Evolutionary conservation across 2,329 filamentous ascomycete genomes (phyloP).

Genomic region (Aspergillus sojae): DNA sequence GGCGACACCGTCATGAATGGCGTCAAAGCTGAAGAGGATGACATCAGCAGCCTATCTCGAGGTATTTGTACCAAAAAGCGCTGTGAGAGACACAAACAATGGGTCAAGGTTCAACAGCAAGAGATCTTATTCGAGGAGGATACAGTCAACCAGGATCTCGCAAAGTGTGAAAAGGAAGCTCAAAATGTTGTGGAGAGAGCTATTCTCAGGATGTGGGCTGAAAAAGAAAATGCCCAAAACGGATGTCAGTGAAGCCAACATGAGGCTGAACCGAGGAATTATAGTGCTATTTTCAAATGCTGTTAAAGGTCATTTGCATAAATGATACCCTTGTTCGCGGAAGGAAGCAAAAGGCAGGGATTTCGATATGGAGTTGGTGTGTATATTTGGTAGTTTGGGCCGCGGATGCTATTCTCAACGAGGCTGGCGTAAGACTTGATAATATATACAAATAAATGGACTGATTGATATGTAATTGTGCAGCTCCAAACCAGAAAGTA

Average conservation of each 20-base stretch:
- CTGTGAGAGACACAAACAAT: conserved; percentile 52
- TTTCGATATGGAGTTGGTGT: conserved; percentile 31
- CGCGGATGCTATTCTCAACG: conserved; percentile 11
- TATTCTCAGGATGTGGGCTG: conserved; percentile 46
- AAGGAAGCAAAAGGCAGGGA: conserved; percentile 17
- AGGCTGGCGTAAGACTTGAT: conserved; percentile 24
- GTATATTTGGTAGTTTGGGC: conserved; percentile 15
- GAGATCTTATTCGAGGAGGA: conserved; percentile 48
- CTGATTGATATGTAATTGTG: not conserved
- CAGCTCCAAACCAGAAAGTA: not conserved
- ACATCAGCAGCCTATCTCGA: conserved; percentile 37
- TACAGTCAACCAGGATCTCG: conserved; percentile 41
- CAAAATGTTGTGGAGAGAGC: conserved; percentile 47
- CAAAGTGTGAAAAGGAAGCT: conserved; percentile 44
- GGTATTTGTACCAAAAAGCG: conserved; percentile 52
- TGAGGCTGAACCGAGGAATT: not conserved
- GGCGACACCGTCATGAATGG: conserved; percentile 41
- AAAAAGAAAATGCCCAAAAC: conserved; percentile 30
- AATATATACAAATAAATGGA: conserved; percentile 1
- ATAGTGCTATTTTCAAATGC: conserved; percentile 1
- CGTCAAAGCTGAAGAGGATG: conserved; percentile 30
- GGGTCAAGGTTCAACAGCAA: conserved; percentile 51
- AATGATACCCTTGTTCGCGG: conserved; percentile 31
- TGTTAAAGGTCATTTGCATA: conserved; percentile 11
- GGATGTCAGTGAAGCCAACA: conserved; percentile 14